phyloP scores from a whole-genome alignment of 805 yeast genomes.

The Jamesozyma hellenica region DNA sequence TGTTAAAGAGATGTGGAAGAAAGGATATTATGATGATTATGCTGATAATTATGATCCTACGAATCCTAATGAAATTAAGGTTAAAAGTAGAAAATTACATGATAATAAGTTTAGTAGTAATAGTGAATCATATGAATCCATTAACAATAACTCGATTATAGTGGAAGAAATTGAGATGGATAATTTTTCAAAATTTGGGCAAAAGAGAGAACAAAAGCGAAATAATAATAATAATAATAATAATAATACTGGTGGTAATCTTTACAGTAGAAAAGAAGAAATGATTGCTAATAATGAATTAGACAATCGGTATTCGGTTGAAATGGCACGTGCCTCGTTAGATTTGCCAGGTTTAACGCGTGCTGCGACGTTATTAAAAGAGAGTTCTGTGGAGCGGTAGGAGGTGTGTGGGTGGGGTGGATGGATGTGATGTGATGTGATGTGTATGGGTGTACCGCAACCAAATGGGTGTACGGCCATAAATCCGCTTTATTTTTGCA shows the following conservation, averaged over 20 bases:
- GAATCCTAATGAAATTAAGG: slow-evolving; percentile 53
- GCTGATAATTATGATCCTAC: slow-evolving; percentile 71
- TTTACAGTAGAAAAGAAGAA: slow-evolving; percentile 31
- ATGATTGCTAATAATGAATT: slow-evolving; percentile 32
- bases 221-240: slow-evolving; percentile 3
- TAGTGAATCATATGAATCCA: too few relatives aligned
- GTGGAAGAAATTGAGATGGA: slow-evolving; percentile 35
- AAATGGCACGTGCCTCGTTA: slow-evolving; percentile 33
- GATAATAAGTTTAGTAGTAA: background rate
- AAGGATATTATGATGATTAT: slow-evolving; percentile 58
- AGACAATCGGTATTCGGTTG: slow-evolving; percentile 32
- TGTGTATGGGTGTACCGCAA: background rate
- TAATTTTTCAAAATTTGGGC: slow-evolving; percentile 8
- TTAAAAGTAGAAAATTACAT: slow-evolving; percentile 14
- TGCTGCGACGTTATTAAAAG: slow-evolving; percentile 20
- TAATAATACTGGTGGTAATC: slow-evolving; percentile 7
- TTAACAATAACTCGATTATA: slow-evolving; percentile 19
- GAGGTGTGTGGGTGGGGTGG: too few relatives aligned
- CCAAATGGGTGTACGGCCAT: background rate
- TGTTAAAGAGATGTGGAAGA: slow-evolving; percentile 55
- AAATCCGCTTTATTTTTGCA: too few relatives aligned
- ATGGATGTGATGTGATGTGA: too few relatives aligned
- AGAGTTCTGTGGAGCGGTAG: too few relatives aligned
- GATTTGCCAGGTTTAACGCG: slow-evolving; percentile 35
- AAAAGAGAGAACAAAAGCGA: background rate